Evolutionary conservation across 1,284 basidiomycete genomes (phyloP), one percentile per base, ranked within the genome.

Genomic region (Marasmius sp.): DNA sequence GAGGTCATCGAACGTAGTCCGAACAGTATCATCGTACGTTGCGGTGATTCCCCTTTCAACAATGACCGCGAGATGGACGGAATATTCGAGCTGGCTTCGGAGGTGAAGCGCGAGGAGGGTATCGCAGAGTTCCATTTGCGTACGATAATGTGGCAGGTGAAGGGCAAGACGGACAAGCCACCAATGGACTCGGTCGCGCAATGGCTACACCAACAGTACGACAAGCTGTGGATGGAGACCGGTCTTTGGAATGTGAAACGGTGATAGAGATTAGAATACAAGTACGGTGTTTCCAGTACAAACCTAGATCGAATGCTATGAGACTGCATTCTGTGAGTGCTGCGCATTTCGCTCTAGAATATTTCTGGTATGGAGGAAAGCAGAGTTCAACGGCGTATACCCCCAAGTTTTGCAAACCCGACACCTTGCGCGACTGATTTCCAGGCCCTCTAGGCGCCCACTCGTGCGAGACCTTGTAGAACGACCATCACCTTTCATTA

Each of bases 61-160:
- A 34, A 37, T 37, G 58, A 60, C 38, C 58, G 66, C 18, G 54
- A 57, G 52, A 52, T 50, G 12, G 66, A 67, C 43, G 66, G 66
- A 27, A 41, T 67, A 37, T 63, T 67, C 34, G 65, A 67, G 62
- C 47, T 64, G 56, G 61, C 48, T 20, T 63, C 61, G 41, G 62
- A 61, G 18, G 56, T 67, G 2, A 66, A 66, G 18, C 61, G 47
- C 39, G 58, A 47, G 36, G 61, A 67, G 57, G 66, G 66, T 18
- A 63, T 66, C 12, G 66, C 57, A 34, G 65, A 66, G 50, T 66
- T 67, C 41, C 59, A 62, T 37, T 18, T 67, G 47, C 64, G 62
- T 55, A 60, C 61, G 20, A 47, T 67, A 20, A 64, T 66, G 52
- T 67, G 63, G 55, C 43, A 56, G 43, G 65, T 63, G 8, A 51